Conservation (phyloP, 2,329 filamentous ascomycete species). For the Colletotrichum sojae region DNA sequence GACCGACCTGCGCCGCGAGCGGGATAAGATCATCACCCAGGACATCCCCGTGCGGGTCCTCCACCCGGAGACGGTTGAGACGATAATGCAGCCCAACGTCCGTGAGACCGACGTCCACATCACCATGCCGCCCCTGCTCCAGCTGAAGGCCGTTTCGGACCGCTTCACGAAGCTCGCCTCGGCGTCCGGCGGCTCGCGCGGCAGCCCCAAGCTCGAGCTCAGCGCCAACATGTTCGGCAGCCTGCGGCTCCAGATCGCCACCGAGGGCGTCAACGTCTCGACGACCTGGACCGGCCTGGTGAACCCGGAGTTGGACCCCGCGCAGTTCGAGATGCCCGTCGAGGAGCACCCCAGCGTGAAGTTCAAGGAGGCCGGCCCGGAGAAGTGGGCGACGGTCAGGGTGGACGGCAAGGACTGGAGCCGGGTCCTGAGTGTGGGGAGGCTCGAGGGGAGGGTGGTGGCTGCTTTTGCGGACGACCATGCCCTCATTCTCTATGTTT, state of each 20-base stretch:
- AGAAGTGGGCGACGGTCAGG: conserved; percentile 89
- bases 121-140: conserved; percentile 85
- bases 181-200: conserved; percentile 50
- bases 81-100: conserved; percentile 92
- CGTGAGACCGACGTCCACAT: conserved; percentile 96
- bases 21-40: conserved; percentile 94
- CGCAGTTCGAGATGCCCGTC: conserved; percentile 78
- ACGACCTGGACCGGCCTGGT: conserved; percentile 88
- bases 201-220: conserved; percentile 80
- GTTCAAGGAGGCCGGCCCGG: conserved; percentile 82
- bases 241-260: conserved; percentile 83
- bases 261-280: conserved; percentile 87
- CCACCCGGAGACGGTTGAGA: conserved; percentile 85
- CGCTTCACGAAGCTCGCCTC: conserved; percentile 90
- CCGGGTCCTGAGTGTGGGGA: conserved; percentile 90
- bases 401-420: conserved; percentile 97
- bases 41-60: conserved; percentile 96
- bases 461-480: conserved; percentile 89
- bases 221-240: conserved; percentile 96
- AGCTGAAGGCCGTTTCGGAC: conserved; percentile 94
- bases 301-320: conserved; percentile 89
- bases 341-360: conserved; percentile 85
- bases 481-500: conserved; percentile 87
- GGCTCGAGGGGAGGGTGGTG: conserved; percentile 91
- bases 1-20: conserved; percentile 74